Percentiles rank a stretch among this genome's conserved stretches.
Conservation (phyloP, 2,329 filamentous ascomycete species). For the Fusarium cyanostomum region DNA sequence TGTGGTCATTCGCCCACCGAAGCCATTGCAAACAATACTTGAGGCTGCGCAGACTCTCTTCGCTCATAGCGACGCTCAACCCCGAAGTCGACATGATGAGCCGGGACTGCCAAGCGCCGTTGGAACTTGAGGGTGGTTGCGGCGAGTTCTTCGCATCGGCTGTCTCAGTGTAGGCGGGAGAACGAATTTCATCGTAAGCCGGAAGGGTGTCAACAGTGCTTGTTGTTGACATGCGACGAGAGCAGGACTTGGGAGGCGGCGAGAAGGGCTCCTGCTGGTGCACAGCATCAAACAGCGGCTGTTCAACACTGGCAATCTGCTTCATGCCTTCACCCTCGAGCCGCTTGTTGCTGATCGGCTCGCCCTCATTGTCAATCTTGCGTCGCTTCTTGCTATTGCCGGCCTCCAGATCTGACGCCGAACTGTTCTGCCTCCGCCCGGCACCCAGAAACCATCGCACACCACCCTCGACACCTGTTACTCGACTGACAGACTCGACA, state of each 20-base stretch:
- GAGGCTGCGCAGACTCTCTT: slow-evolving; percentile 83
- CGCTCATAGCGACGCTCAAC: slow-evolving; percentile 89
- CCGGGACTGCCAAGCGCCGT: slow-evolving; percentile 76
- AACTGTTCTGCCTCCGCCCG: slow-evolving; percentile 60
- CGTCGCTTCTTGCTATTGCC: slow-evolving; percentile 65
- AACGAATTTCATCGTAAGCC: slow-evolving; percentile 82
- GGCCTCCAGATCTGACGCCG: slow-evolving; percentile 58
- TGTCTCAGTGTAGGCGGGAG: slow-evolving; percentile 77
- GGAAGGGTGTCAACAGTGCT: slow-evolving; percentile 80
- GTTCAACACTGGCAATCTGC: slow-evolving; percentile 35
- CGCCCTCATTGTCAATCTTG: slow-evolving; percentile 59
- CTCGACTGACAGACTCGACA: slow-evolving; percentile 82
- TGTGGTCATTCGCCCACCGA: slow-evolving; percentile 81
- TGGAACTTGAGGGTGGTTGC: slow-evolving; percentile 44
- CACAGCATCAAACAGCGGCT: slow-evolving; percentile 24
- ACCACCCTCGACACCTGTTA: slow-evolving; percentile 87
- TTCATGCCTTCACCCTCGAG: slow-evolving; percentile 44
- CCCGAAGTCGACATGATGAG: slow-evolving; percentile 92
- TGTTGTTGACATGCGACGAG: slow-evolving; percentile 68
- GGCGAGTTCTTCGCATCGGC: slow-evolving; percentile 46
- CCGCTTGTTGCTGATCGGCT: slow-evolving; percentile 44
- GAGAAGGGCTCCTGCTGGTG: slow-evolving; percentile 42
- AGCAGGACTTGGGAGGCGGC: slow-evolving; percentile 42
- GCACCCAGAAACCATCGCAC: slow-evolving; percentile 83
- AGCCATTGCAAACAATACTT: slow-evolving; percentile 87